Conservation (phyloP, 2,329 filamentous ascomycete genomes). For the Microsporum audouinii region DNA sequence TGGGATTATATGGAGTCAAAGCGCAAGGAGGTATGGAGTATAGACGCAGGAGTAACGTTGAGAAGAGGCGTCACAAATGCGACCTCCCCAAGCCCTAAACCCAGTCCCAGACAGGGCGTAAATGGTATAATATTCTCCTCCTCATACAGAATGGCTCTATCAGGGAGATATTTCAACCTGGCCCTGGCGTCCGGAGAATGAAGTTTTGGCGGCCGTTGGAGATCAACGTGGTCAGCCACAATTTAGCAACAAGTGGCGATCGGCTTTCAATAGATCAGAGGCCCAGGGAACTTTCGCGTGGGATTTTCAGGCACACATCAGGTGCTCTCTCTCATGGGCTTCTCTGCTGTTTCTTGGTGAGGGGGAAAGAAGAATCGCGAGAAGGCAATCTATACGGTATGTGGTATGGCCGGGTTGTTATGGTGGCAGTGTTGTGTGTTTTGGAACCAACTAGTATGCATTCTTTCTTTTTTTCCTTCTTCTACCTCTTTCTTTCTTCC, state of each 20-base stretch:
- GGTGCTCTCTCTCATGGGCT: background rate
- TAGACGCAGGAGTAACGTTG: background rate
- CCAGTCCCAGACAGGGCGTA: background rate
- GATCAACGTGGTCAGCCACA: background rate
- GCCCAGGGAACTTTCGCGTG: background rate
- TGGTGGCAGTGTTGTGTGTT: background rate
- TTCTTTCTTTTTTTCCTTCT: background rate
- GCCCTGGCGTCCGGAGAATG: background rate
- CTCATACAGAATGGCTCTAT: background rate
- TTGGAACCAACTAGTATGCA: background rate
- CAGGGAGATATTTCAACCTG: background rate
- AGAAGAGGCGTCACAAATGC: background rate
- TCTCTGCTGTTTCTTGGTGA: background rate
- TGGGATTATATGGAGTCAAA: background rate
- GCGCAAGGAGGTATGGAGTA: background rate
- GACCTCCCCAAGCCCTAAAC: background rate
- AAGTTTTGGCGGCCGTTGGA: background rate
- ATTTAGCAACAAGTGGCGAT: background rate
- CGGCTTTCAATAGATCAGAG: background rate
- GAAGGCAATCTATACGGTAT: background rate
- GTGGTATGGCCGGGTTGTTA: background rate
- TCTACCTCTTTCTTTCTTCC: background rate
- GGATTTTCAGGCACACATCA: background rate
- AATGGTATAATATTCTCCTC: background rate
- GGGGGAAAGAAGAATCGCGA: background rate